A percentile compares a stretch with the other conserved stretches of the same genome.
Conservation (phyloP, 345 rosid species). For the Excoecaria cochinchinensis region DNA sequence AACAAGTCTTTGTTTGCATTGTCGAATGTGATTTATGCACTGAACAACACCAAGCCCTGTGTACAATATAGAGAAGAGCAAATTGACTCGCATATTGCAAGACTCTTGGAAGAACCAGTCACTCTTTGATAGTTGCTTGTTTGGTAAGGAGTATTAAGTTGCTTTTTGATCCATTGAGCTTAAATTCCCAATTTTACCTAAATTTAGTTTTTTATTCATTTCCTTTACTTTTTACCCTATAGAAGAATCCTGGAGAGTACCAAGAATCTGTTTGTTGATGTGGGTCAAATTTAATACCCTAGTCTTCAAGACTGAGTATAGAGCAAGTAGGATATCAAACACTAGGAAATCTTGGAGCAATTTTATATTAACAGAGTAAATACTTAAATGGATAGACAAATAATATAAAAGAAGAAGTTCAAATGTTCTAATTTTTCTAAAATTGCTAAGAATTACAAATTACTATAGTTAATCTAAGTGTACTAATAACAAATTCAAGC, state of each 20-base stretch:
- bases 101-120: constrained; percentile 92
- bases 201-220: constrained; percentile 8
- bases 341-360: too few species aligned
- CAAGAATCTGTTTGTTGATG: constrained; percentile 64
- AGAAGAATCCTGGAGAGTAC: constrained; percentile 89
- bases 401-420: too few species aligned
- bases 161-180: background rate
- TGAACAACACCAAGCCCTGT: constrained; percentile 65
- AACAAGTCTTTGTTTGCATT: constrained; percentile 83
- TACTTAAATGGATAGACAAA: too few species aligned
- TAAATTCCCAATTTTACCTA: background rate
- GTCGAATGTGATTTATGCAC: constrained; percentile 84
- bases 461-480: too few species aligned
- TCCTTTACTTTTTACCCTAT: background rate
- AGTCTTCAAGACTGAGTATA: too few species aligned
- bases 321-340: too few species aligned
- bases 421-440: too few species aligned
- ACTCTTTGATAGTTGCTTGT: constrained; percentile 86
- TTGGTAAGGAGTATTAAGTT: constrained; percentile 44
- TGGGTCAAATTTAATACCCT: too few species aligned
- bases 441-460: too few species aligned
- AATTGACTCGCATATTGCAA: constrained; percentile 84
- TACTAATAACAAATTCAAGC: too few species aligned
- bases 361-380: too few species aligned
- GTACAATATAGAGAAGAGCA: constrained; percentile 93